Base-by-base conservation (phyloP, 106 monocot species). In the Xerophyta viscosa region DNA sequence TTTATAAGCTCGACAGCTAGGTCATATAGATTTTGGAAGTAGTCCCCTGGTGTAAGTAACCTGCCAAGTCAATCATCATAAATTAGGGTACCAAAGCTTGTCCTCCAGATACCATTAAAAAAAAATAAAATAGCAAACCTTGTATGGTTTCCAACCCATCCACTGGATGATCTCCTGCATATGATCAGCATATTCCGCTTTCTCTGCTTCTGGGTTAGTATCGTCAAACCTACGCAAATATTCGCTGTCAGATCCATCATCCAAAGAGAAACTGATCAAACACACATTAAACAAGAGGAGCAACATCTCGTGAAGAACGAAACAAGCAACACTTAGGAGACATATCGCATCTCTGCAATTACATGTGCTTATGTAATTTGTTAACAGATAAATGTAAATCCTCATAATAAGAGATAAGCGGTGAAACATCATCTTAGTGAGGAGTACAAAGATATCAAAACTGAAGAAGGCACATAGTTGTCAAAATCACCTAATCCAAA, bases 141-240 rank as follows among this genome's bases (percentile, higher is more conserved):
- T 89, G 43, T 74, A 86, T 30, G 98, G 86, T 66, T 82, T 26
- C 98, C 98, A 99, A 46, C 98, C 98, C 80, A 99, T 67, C 98
- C 98, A 99, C n/a, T 75, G 58, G 23, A 99, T 80, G 55, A 99
- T 86, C 54, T 90, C 90, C 57, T 90, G 53, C 37, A 90, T 99
- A 66, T 99, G 90, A 19, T 99, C 90, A 42, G 90, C 90, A 33
- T 99, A 99, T 66, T 99, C 98, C 46, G 49, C 48, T 58, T 82
- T 99, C 60, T 99, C 98, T 57, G 98, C 98, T 67, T 86, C 90
- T 51, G 98, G 98, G 45, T 99, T 99, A 33, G 98, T 99, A 67
- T 99, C 98, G 71, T 99, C 98, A 62, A 79, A 99, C 60, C 98
- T 98, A 36, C 39, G 15, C 2, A 39, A 39, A 2, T n/a, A n/a